phyloP scores from a whole-genome alignment of 208 protist genomes.

The Acanthamoeba lenticulata region DNA sequence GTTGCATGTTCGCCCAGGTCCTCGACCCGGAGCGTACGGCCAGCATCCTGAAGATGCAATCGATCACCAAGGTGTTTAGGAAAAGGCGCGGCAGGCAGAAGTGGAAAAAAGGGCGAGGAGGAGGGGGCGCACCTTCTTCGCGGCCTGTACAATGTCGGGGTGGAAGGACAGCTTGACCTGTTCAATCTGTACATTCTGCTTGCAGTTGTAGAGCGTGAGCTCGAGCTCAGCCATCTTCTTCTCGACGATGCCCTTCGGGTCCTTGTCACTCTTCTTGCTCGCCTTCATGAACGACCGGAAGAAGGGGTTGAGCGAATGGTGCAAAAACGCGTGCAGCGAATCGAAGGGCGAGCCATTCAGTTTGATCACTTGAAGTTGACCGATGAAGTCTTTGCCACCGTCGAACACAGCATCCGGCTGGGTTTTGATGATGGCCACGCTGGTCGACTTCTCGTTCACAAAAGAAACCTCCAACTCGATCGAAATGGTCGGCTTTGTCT shows the following conservation, averaged over 20 bases:
- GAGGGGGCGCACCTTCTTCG: neutral
- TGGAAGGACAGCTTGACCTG: constrained; percentile 79
- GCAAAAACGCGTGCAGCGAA: constrained; percentile 80
- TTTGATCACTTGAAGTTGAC: constrained; percentile 80
- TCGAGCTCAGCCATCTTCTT: constrained; percentile 86
- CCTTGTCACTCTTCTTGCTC: neutral
- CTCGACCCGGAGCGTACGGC: constrained; percentile 61
- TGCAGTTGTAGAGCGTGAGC: constrained; percentile 84
- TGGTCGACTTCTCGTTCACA: constrained; percentile 9
- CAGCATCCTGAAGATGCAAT: neutral
- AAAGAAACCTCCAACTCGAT: constrained; percentile 58
- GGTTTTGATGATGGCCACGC: constrained; percentile 47
- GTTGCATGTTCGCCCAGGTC: constrained; percentile 74
- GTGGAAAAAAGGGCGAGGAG: too few relatives aligned
- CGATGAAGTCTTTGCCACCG: constrained; percentile 7
- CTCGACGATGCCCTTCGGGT: constrained; percentile 59
- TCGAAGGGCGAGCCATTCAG: constrained; percentile 83
- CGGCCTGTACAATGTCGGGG: constrained; percentile 74
- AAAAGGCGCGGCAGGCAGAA: neutral
- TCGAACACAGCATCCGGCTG: constrained; percentile 21
- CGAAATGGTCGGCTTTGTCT: neutral
- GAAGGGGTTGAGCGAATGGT: constrained; percentile 82
- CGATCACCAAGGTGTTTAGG: neutral
- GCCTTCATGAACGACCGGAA: constrained; percentile 76
- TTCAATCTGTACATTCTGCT: constrained; percentile 87